Evolutionary conservation across 1,139 yeast genomes (phyloP), one percentile per base, ranked within the genome.

Genomic region (Debaryomycetaceae sp.): DNA sequence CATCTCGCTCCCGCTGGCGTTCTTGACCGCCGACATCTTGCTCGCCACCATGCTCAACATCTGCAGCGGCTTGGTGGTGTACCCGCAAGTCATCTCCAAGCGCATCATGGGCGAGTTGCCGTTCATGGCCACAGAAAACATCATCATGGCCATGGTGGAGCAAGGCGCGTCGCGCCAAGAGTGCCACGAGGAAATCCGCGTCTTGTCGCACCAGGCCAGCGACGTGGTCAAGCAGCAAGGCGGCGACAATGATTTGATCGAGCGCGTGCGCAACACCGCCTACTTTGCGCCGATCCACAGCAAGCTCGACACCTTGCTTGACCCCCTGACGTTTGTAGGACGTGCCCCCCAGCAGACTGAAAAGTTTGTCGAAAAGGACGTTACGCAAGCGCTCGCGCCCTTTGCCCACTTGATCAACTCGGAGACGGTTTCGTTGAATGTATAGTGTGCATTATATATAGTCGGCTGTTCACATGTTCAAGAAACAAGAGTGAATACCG

Each of bases 111-210:
- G 95, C 30, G 98, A 92, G 61, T 71, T 90, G 50, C 99, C 99
- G 44, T 90, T 92, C 68, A 90, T 90, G 99, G 99, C 99, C 41
- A 90, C 99, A 32, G 99, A 90, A 63, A 90, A 90, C 62, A 77
- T 90, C 54, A 90, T 90, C 56, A 90, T 90, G 99, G 98, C 98
- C 33, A 90, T 90, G 96, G 98, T 90, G 35, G 94, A 86, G 61
- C 79, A 80, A 57, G 97, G 97, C 45, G 97, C 83, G 27, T 86
- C 94, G 16, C 81, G 99, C 71, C 99, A 90, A 68, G 95, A 86
- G 34, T 90, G 95, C 52, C 99, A 90, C 60, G 99, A 90, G 66
- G 82, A 83, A 61, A 87, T 90, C 57, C 78, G 99, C 61, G 98
- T 90, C 25, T 70, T 90, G 38, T 83, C 96, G 23, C 98, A 90